A percentile compares a stretch with the other conserved stretches of the same genome.
phyloP scores from a whole-genome alignment of 2,329 filamentous ascomycete genomes.

The Beauveria caledonica region DNA sequence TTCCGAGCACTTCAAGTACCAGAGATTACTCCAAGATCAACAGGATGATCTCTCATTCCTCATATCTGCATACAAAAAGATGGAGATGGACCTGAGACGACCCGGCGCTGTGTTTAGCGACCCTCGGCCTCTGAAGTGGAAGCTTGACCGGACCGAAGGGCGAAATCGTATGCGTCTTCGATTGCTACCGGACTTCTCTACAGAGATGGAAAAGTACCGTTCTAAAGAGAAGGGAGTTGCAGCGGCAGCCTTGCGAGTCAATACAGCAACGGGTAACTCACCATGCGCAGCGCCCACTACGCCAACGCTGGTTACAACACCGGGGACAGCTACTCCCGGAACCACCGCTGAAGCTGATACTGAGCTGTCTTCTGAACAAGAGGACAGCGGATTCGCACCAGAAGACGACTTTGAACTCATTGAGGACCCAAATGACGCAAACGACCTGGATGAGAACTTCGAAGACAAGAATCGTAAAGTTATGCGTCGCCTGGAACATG shows the following conservation, averaged over 20 bases:
- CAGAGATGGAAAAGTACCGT: slow-evolving; percentile 65
- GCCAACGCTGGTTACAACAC: slow-evolving; percentile 1
- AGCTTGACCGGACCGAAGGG: slow-evolving; percentile 90
- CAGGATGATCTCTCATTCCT: slow-evolving; percentile 82
- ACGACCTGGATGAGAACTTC: slow-evolving; percentile 66
- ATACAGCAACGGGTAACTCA: slow-evolving; percentile 17
- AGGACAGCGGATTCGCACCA: slow-evolving; percentile 31
- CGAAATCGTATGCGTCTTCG: slow-evolving; percentile 90
- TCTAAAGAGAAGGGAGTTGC: slow-evolving; percentile 65
- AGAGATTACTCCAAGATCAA: slow-evolving; percentile 82
- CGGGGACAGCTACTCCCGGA: background rate
- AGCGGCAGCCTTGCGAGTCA: slow-evolving; percentile 29
- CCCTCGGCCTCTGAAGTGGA: slow-evolving; percentile 64
- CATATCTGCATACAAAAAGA: slow-evolving; percentile 64
- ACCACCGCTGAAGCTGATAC: background rate
- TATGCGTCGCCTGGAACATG: slow-evolving; percentile 83
- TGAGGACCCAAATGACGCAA: slow-evolving; percentile 79
- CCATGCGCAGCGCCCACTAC: background rate
- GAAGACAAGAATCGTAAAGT: slow-evolving; percentile 99
- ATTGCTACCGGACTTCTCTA: slow-evolving; percentile 67
- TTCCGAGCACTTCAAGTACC: slow-evolving; percentile 85
- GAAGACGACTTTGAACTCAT: slow-evolving; percentile 96
- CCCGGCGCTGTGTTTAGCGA: slow-evolving; percentile 75
- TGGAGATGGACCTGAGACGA: slow-evolving; percentile 69
- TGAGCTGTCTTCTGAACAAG: slow-evolving; percentile 14